A percentile compares a stretch with the other conserved stretches of the same genome.
phyloP scores from a whole-genome alignment of 768 basidiomycete genomes.

The Dendrothele bispora region DNA sequence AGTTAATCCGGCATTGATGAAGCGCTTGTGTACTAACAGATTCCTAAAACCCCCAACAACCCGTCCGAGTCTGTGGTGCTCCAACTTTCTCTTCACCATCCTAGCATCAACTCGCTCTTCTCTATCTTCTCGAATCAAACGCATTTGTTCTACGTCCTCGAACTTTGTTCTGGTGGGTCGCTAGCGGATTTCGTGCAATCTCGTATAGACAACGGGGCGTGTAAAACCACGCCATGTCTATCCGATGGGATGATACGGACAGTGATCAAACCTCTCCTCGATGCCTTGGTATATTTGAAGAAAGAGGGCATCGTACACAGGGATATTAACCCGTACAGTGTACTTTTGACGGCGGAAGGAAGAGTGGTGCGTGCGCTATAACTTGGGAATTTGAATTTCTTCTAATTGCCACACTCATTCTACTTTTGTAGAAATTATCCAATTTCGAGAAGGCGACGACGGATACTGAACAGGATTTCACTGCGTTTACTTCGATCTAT shows the following conservation, averaged over 20 bases:
- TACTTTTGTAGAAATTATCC: slow-evolving; percentile 39
- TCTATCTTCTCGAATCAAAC: slow-evolving; percentile 34
- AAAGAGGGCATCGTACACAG: slow-evolving; percentile 44
- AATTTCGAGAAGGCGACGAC: slow-evolving; percentile 38
- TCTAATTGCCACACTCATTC: background rate
- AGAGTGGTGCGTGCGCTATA: slow-evolving; percentile 34
- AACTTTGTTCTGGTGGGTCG: slow-evolving; percentile 43
- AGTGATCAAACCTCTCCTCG: slow-evolving; percentile 37
- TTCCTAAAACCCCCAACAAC: no score
- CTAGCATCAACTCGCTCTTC: slow-evolving; percentile 47
- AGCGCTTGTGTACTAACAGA: no score
- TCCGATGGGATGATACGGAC: slow-evolving; percentile 36
- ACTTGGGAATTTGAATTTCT: background rate
- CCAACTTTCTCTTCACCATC: slow-evolving; percentile 47
- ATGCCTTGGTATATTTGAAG: slow-evolving; percentile 43
- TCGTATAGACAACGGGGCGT: slow-evolving; percentile 14
- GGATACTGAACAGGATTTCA: slow-evolving; percentile 21
- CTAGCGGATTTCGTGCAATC: slow-evolving; percentile 30
- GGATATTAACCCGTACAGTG: slow-evolving; percentile 36
- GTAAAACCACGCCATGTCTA: no score
- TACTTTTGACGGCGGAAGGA: slow-evolving; percentile 39
- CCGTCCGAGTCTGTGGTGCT: no score
- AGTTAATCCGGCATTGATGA: no score
- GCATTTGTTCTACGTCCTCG: slow-evolving; percentile 39
- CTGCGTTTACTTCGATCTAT: slow-evolving; percentile 16